phyloP scores from a whole-genome alignment of 768 basidiomycete genomes.

The Podaxis rugospora region DNA sequence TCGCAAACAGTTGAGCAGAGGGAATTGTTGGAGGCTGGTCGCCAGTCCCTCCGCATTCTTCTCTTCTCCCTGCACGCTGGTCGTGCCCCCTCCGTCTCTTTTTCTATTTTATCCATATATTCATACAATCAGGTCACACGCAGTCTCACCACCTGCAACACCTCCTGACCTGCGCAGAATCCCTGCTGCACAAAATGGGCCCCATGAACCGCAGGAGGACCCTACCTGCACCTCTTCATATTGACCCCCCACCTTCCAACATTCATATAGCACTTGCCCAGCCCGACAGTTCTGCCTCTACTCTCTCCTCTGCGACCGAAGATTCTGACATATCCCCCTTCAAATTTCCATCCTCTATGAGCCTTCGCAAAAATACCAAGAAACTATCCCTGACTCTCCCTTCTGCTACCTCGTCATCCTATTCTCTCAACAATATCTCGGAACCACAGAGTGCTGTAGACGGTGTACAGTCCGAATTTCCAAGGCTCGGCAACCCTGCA shows the following conservation, averaged over 20 bases:
- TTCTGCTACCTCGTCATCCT: constrained; percentile 54
- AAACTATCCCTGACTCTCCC: constrained; percentile 67
- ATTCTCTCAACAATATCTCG: constrained; percentile 39
- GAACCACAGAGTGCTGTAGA: constrained; percentile 27
- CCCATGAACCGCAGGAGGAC: constrained; percentile 45
- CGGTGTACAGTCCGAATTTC: constrained; percentile 23
- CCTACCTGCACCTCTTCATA: constrained; percentile 53
- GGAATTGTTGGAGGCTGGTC: neutral
- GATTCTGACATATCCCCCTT: constrained; percentile 48
- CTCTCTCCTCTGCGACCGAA: constrained; percentile 46
- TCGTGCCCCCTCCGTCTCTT: constrained; percentile 24
- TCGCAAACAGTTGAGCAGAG: neutral
- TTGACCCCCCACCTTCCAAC: constrained; percentile 46
- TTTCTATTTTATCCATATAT: neutral
- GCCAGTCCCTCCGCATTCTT: constrained; percentile 12
- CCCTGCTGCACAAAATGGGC: constrained; percentile 18
- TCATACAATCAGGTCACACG: neutral
- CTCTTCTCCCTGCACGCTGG: constrained; percentile 34
- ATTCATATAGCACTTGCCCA: constrained; percentile 46
- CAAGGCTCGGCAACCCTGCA: constrained; percentile 22
- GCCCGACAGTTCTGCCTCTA: constrained; percentile 43
- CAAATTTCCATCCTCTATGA: constrained; percentile 24
- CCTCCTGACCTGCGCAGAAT: neutral
- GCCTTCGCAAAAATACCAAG: constrained; percentile 65
- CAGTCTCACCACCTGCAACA: neutral